A percentile compares a stretch with the other conserved stretches of the same genome.
phyloP scores from a whole-genome alignment of 225 moss, liverwort and hornwort genomes.

The Anthoceros angustus region DNA sequence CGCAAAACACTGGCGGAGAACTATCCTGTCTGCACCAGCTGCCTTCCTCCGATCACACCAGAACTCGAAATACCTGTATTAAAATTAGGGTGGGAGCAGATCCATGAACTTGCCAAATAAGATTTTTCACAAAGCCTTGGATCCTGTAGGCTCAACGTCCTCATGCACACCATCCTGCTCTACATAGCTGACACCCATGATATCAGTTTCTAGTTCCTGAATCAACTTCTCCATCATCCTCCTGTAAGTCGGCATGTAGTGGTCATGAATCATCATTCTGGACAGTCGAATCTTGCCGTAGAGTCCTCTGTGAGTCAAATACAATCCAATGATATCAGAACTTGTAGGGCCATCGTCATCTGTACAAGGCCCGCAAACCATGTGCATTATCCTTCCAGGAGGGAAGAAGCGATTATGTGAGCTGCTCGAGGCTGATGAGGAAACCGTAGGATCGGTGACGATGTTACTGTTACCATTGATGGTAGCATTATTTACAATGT shows the following conservation, averaged over 20 bases:
- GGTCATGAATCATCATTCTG: constrained; percentile 91
- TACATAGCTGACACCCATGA: not conserved
- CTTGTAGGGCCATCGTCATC: constrained; percentile 14
- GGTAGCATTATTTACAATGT: constrained; percentile 47
- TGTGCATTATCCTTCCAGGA: constrained; percentile 76
- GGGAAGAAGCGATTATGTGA: constrained; percentile 74
- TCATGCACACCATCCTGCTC: not conserved
- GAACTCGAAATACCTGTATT: too few species aligned
- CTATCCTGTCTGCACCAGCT: too few species aligned
- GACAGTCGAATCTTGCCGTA: constrained; percentile 94
- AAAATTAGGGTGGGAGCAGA: too few species aligned
- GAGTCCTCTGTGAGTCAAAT: constrained; percentile 58
- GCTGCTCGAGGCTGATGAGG: constrained; percentile 13
- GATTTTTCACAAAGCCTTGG: too few species aligned
- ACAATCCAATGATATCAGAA: constrained; percentile 45
- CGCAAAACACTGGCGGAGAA: too few species aligned
- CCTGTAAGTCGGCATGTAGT: constrained; percentile 93
- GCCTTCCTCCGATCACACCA: too few species aligned
- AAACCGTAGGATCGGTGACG: not conserved
- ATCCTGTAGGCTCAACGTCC: too few species aligned
- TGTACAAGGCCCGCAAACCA: constrained; percentile 48
- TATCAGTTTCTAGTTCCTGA: constrained; percentile 33
- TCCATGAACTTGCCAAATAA: too few species aligned
- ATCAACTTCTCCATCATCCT: constrained; percentile 55
- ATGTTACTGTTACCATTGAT: constrained; percentile 34